Percentiles rank a stretch among this genome's conserved stretches.
Conservation (phyloP, 2,329 filamentous ascomycete genomes). For the Fusarium avenaceum region DNA sequence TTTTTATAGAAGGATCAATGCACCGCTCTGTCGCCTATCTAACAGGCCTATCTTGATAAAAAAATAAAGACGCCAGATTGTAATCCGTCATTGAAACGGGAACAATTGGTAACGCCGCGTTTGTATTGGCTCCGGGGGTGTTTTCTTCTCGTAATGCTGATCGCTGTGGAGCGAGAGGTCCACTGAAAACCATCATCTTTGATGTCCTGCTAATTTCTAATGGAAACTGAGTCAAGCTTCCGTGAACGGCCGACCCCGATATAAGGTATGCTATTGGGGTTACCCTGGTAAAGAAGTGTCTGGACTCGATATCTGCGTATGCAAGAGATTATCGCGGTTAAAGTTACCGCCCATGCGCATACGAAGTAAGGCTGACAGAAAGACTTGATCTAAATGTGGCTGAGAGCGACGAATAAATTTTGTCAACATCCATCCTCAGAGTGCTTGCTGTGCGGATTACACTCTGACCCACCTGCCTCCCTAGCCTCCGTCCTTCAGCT, state of each 20-base stretch:
- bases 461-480: too few species aligned
- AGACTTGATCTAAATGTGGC: too few species aligned
- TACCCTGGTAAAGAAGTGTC: neutral
- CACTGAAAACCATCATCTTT: conserved; percentile 26
- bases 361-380: too few species aligned
- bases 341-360: neutral
- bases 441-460: too few species aligned
- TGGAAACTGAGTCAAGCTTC: conserved; percentile 31
- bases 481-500: too few species aligned
- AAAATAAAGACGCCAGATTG: neutral
- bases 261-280: neutral
- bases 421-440: too few species aligned
- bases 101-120: conserved; percentile 31
- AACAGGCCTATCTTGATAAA: conserved; percentile 36
- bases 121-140: conserved; percentile 11
- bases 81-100: conserved; percentile 42
- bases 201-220: conserved; percentile 36
- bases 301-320: neutral
- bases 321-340: neutral
- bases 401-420: too few species aligned
- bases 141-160: conserved; percentile 31
- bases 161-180: conserved; percentile 16
- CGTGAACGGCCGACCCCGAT: conserved; percentile 30
- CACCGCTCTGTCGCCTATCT: conserved; percentile 32
- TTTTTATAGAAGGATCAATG: conserved; percentile 21